Evolutionary conservation across 208 protist genomes (phyloP), one percentile per base, ranked within the genome.

Genomic region (Acanthamoeba royreba): DNA sequence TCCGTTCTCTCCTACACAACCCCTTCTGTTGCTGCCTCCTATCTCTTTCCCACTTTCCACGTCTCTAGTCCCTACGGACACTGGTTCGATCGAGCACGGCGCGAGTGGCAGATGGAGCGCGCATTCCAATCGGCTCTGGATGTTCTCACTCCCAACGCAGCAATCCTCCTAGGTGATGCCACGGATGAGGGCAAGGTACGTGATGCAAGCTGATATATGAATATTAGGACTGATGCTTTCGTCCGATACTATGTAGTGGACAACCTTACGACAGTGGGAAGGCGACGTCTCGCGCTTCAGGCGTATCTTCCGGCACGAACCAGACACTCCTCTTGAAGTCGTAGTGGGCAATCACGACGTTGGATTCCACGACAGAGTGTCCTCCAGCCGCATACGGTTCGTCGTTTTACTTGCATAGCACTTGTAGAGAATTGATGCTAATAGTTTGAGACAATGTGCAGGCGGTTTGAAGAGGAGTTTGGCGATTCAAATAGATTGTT

Each of bases 311-410:
- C 47, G 47, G 25, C 1, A 90, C 83, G 53, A 90, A 1, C 5
- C 47, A 1, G 31, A 40, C 17, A 40, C 22, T 1, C 53, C 1
- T 11, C 83, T 90, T 13, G 52, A 90, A 35, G 83, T 90, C 35
- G 47, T 90, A 19, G 83, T 90, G 17, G 83, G 83, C 83, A 90
- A 90, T 66, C 83, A 90, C n/a, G 83, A 90, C 31, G 43, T 90
- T 42, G 83, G 83, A 7, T 90, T 90, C 31, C 83, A 90, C 83
- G 15, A 58, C 83, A 90, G 31, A 19, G 63, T 90, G 83, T 45
- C 17, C n/a, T 46, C 47, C 33, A 58, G 38, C 15, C 28, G 83
- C 31, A 66, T 90, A 4, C 28, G 83, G 83, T 90, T 45, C n/a
- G n/a, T n/a, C 13, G 9, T 9, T 5, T 17, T 28, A 28, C 25